Conservation (phyloP, 495 filamentous ascomycete species). For the Xylaria longipes region DNA sequence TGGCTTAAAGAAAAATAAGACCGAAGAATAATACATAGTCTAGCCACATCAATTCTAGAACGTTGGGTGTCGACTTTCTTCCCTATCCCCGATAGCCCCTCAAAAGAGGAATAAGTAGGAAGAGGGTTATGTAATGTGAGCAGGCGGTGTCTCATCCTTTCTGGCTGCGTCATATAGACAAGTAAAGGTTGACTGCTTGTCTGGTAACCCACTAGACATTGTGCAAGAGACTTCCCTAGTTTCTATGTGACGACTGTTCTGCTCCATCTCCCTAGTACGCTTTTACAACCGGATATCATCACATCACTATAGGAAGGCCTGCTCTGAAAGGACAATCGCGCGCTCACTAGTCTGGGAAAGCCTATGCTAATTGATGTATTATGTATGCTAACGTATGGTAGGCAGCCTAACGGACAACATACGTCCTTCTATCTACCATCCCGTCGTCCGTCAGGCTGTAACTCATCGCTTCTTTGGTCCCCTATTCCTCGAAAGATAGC, state of each 20-base stretch:
- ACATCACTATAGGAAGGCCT: neutral
- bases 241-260: neutral
- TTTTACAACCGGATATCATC: neutral
- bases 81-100: neutral
- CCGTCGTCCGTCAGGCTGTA: neutral
- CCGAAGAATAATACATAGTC: neutral
- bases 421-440: neutral
- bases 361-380: neutral
- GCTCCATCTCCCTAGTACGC: neutral
- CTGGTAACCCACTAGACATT: neutral
- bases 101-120: neutral
- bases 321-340: neutral
- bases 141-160: neutral
- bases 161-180: neutral
- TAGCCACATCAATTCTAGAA: neutral
- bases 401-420: neutral
- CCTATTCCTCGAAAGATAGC: neutral
- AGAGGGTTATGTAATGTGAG: neutral
- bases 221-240: neutral
- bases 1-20: neutral
- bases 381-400: neutral
- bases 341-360: neutral
- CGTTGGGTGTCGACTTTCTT: neutral
- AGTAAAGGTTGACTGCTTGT: neutral
- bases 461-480: neutral